These are phyloP conservation scores for Neobulgaria alba DNA, from an alignment of 2,329 filamentous ascomycete species.

Conservation along the genomic window DNA sequence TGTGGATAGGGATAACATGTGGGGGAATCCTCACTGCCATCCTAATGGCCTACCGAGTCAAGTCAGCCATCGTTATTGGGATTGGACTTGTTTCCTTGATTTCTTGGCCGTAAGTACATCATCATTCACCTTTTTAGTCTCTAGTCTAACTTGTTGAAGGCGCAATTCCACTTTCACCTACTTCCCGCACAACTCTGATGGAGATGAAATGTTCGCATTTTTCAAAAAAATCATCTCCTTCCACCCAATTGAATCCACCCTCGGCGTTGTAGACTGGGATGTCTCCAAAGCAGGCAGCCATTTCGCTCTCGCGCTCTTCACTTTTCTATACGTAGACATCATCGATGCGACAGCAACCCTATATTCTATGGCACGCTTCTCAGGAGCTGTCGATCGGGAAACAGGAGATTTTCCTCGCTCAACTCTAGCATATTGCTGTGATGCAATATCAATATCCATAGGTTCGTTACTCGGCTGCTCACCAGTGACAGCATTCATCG, in stretches of 20 bases:
- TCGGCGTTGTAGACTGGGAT: slow-evolving; percentile 60
- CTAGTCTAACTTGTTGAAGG: slow-evolving; percentile 28
- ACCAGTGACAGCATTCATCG: slow-evolving; percentile 67
- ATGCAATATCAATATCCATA: slow-evolving; percentile 63
- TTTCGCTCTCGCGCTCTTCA: slow-evolving; percentile 64
- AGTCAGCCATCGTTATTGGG: slow-evolving; percentile 66
- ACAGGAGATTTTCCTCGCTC: slow-evolving; percentile 81
- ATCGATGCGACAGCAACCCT: slow-evolving; percentile 70
- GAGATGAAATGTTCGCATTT: slow-evolving; percentile 58
- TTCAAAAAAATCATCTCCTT: slow-evolving; percentile 67
- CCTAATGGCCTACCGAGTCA: slow-evolving; percentile 71
- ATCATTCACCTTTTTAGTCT: not conserved
- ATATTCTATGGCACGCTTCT: slow-evolving; percentile 76
- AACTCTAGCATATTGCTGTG: slow-evolving; percentile 67
- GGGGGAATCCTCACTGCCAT: slow-evolving; percentile 73
- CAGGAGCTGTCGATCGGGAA: slow-evolving; percentile 52
- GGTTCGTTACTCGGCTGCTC: slow-evolving; percentile 61
- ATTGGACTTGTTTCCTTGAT: slow-evolving; percentile 64
- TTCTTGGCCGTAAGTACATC: slow-evolving; percentile 60
- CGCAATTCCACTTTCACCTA: slow-evolving; percentile 63
- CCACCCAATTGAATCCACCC: slow-evolving; percentile 56
- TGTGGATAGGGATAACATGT: slow-evolving; percentile 81
- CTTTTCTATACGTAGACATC: slow-evolving; percentile 73
- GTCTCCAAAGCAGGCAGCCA: slow-evolving; percentile 42
- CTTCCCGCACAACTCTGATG: slow-evolving; percentile 58